A percentile compares a stretch with the other conserved stretches of the same genome.
Conservation (phyloP, 148 eudicot genomes). For the Camellia granthamiana region DNA sequence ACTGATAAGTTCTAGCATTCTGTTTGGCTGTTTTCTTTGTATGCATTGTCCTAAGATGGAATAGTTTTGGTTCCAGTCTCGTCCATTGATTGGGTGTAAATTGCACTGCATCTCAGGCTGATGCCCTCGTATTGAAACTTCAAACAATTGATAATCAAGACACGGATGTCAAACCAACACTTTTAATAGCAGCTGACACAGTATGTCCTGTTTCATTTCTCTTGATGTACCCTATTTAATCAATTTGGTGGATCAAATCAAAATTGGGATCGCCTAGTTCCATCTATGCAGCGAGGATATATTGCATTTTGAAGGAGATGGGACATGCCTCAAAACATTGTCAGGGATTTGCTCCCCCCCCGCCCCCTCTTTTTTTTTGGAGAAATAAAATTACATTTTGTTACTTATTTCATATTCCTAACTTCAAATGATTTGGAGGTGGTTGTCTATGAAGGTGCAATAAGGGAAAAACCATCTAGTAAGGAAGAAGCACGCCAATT, state of each 20-base stretch:
- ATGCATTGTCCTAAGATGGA: neutral
- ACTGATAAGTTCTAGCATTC: neutral
- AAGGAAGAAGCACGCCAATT: slow-evolving; percentile 82
- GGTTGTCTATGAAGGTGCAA: slow-evolving; percentile 86
- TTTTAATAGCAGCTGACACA: slow-evolving; percentile 75
- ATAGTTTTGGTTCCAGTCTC: neutral
- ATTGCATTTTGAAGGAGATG: slow-evolving; percentile 5
- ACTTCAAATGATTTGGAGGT: slow-evolving; percentile 54
- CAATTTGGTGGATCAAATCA: neutral
- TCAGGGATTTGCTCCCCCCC: neutral
- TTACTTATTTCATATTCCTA: slow-evolving; percentile 17
- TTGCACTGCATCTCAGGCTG: slow-evolving; percentile 58
- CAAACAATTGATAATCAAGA: slow-evolving; percentile 44
- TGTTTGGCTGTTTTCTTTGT: neutral
- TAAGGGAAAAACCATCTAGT: slow-evolving; percentile 85
- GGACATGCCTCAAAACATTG: slow-evolving; percentile 9
- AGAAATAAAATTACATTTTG: slow-evolving; percentile 3
- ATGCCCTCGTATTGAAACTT: slow-evolving; percentile 71
- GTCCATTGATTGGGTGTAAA: slow-evolving; percentile 11
- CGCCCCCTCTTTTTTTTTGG: neutral
- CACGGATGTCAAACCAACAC: slow-evolving; percentile 56
- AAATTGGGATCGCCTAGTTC: no score
- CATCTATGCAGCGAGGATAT: no score
- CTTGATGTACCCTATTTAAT: neutral
- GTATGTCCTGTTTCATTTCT: slow-evolving; percentile 45